Base-by-base conservation (phyloP, 257 asterid genomes). In the Jaltomata sinuosa region DNA sequence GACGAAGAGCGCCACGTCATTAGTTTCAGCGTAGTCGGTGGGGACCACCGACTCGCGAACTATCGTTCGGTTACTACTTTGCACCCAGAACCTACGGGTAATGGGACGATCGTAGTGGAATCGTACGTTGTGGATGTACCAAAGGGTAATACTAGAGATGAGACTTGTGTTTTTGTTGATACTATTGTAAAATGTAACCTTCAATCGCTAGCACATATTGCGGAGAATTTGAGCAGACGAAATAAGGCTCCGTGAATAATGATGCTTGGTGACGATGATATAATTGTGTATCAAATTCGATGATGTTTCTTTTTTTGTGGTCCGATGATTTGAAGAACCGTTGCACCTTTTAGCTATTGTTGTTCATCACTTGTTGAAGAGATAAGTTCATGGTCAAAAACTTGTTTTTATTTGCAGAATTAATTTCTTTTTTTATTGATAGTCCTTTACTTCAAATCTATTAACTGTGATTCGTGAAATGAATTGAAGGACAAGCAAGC, bases 111-210 rank as follows among this genome's bases (percentile, higher is more conserved):
- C 2, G 84, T 82, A 2, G 84, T 82, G 50, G 84, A 82, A 19
- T 82, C 84, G 1, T 82, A 45, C 64, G 79, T 82, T 64, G 84
- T 82, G 12, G 84, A 82, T 69, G 31, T 82, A 15, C 84, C 84
- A n/a, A 67, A 27, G 12, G 86, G 78, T 11, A 84, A 84, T 42
- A 84, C 82, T 57, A 38, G 6, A 25, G 86, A 84, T 21, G 86
- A 84, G 0, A 74, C 86, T 0, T 69, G 86, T 42, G 45, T 77
- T 40, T 84, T 84, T 59, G 86, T 84, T 55, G 86, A 8, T 45
- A 84, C 86, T 29, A 84, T 84, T 55, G 86, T 84, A 1, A 84
- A 84, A 38, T 84, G 86, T 84, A 84, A 84, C 82, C 83, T 84
- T 3, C 86, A 6, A 19, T 84, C 83, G 4, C 38, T 84, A 6